Base-by-base conservation (phyloP, 495 filamentous ascomycete genomes). In the Tuber magnatum region DNA sequence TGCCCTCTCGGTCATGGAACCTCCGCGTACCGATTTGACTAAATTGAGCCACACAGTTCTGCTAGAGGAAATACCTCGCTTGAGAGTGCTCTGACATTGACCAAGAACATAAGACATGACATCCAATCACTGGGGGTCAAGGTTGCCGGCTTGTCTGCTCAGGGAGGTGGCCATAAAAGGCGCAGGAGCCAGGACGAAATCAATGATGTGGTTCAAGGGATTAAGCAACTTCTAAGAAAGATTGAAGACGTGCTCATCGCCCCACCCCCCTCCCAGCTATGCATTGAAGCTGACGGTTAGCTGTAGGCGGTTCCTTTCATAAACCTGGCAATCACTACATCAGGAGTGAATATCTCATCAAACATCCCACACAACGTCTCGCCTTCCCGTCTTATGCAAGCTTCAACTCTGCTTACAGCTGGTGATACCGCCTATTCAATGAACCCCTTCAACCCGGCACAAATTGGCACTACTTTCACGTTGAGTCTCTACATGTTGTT, bases 401-500 rank as follows among this genome's bases (percentile, higher is more conserved):
- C 95, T 35, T 97, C 94, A 80, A 94, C 93, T 39, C 92, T 97
- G 76, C 88, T 99, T 46, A 96, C 90, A 48, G 90, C 92, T 70
- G 94, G 93, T 6, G 96, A 98, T 84, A 90, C 90, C 0, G 91
- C 94, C 76, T 98, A 96, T 83, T 87, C 88, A 8, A 86, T 90
- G 78, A 85, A 88, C 8, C 88, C 90, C 20, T 86, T 84, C 0
- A 83, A 86, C 10, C 87, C 92, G 1, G 89, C 94, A 51, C 96
- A 97, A 79, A 89, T 98, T 71, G 96, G 96, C 0, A 92, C 95
- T 0, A 90, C 90, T 0, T 98, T 97, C 81, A 93, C 88, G 0
- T 83, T 98, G 24, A 96, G 94, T 1, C 86, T 98, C 83, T 99
- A 98, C 84, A 98, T 99, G 96, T 89, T 97, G 8, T 99, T 98